These are phyloP conservation scores for Gentiana dahurica DNA, from an alignment of 257 asterid genomes.

Conservation along the genomic window DNA sequence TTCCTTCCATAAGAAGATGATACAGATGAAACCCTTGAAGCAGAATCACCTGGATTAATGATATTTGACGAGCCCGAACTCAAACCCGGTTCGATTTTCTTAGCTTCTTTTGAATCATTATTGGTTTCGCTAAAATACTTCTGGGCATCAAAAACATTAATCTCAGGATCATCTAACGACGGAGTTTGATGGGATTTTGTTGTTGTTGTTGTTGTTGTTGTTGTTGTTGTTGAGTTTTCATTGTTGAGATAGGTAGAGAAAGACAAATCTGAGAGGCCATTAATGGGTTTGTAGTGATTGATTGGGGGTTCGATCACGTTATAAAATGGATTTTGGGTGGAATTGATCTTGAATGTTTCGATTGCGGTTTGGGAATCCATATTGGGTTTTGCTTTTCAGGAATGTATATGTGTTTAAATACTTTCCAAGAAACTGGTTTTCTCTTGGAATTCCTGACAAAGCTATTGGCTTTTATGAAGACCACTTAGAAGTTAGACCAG, in stretches of 20 bases:
- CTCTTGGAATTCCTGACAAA: too few species aligned
- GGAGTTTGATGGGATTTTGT: background rate
- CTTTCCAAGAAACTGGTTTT: too few species aligned
- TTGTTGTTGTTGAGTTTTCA: slow-evolving; percentile 7
- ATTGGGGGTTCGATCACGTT: slow-evolving; percentile 32
- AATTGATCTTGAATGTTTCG: slow-evolving; percentile 33
- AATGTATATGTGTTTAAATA: too few species aligned
- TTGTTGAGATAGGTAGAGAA: slow-evolving; percentile 45
- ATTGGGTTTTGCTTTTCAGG: too few species aligned
- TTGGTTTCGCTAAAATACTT: slow-evolving; percentile 60
- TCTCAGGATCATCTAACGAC: slow-evolving; percentile 36
- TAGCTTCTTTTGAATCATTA: slow-evolving; percentile 17
- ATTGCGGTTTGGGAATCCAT: slow-evolving; percentile 43
- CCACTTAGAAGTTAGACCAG: too few species aligned
- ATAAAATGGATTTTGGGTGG: slow-evolving; percentile 41
- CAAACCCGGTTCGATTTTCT: background rate
- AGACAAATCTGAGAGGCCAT: slow-evolving; percentile 28
- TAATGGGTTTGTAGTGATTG: slow-evolving; percentile 20
- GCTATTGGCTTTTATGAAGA: too few species aligned
- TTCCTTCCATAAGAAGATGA: slow-evolving; percentile 39
- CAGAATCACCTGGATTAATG: slow-evolving; percentile 12
- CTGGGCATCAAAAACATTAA: slow-evolving; percentile 79
- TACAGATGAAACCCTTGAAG: slow-evolving; percentile 31
- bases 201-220: background rate
- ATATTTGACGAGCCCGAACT: background rate